phyloP scores from a whole-genome alignment of 1,284 basidiomycete genomes.

The Taiwanofungus camphoratus region DNA sequence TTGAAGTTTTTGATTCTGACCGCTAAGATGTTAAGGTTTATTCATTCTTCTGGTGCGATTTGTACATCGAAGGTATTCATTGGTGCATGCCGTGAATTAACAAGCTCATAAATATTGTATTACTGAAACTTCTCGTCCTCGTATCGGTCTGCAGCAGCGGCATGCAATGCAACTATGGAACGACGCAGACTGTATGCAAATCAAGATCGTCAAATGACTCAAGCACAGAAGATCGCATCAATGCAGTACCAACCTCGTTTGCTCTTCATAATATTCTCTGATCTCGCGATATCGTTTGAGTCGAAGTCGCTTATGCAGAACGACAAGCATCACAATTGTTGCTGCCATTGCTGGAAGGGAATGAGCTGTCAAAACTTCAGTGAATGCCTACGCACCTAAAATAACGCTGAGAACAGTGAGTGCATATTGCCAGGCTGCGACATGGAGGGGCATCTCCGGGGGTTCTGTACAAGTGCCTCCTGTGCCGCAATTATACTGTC shows the following conservation, averaged over 20 bases:
- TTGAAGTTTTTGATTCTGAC: no score
- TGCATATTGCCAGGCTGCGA: slow-evolving; percentile 42
- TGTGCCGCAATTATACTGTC: slow-evolving; percentile 23
- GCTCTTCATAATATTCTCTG: slow-evolving; percentile 51
- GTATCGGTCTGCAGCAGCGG: slow-evolving; percentile 20
- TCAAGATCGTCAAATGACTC: neutral
- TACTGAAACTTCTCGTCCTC: slow-evolving; percentile 9
- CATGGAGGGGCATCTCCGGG: slow-evolving; percentile 29
- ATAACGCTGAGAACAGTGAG: slow-evolving; percentile 34
- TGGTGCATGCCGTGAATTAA: no score
- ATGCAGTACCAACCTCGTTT: slow-evolving; percentile 35
- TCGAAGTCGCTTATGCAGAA: slow-evolving; percentile 47
- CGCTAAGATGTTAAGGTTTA: no score
- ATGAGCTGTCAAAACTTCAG: neutral
- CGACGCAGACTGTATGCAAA: slow-evolving; percentile 19
- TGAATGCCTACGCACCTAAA: slow-evolving; percentile 29
- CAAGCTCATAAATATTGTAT: no score
- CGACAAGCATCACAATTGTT: slow-evolving; percentile 37
- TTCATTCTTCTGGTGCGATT: no score
- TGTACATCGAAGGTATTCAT: no score
- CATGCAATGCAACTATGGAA: slow-evolving; percentile 24
- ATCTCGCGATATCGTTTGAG: slow-evolving; percentile 39
- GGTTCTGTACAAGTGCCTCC: slow-evolving; percentile 27
- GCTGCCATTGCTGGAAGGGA: slow-evolving; percentile 35
- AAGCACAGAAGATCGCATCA: neutral